Evolutionary conservation across 129 eudicot species (phyloP).

Genomic region (Pulicaria dysenterica): DNA sequence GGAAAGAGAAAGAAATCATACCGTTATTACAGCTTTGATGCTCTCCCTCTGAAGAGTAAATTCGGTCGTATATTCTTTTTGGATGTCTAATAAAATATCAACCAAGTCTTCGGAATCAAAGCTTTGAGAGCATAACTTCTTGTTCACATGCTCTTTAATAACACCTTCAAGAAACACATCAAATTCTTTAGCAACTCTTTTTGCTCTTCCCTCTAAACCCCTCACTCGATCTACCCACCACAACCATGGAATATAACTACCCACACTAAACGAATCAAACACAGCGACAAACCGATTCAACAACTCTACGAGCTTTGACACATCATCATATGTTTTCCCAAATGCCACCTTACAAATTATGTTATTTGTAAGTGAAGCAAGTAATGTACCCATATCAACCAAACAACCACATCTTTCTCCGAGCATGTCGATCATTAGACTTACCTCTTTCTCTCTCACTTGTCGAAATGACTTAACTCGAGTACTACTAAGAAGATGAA

Average conservation of each 20-base stretch:
- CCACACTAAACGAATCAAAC: conserved; percentile 2
- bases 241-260: conserved; percentile 11
- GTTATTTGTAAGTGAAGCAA: conserved; percentile 10
- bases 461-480: conserved; percentile 10
- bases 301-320: conserved; percentile 1
- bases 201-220: conserved; percentile 13
- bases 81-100: conserved; percentile 30
- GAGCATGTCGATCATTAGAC: conserved; percentile 21
- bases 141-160: conserved; percentile 12
- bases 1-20: background rate
- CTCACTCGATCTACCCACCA: background rate
- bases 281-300: conserved; percentile 4
- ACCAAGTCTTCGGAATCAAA: conserved; percentile 33
- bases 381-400: conserved; percentile 18
- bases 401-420: background rate
- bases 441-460: conserved; percentile 26
- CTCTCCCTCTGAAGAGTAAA: conserved; percentile 22
- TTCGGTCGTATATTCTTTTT: background rate
- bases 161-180: conserved; percentile 27
- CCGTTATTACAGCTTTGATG: conserved; percentile 32
- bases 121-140: no score
- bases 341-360: conserved; percentile 27
- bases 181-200: conserved; percentile 14
- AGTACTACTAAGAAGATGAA: background rate
- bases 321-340: conserved; percentile 19